Conservation (phyloP, 352 stramenopile genomes). For the Globisporangium canariense region DNA sequence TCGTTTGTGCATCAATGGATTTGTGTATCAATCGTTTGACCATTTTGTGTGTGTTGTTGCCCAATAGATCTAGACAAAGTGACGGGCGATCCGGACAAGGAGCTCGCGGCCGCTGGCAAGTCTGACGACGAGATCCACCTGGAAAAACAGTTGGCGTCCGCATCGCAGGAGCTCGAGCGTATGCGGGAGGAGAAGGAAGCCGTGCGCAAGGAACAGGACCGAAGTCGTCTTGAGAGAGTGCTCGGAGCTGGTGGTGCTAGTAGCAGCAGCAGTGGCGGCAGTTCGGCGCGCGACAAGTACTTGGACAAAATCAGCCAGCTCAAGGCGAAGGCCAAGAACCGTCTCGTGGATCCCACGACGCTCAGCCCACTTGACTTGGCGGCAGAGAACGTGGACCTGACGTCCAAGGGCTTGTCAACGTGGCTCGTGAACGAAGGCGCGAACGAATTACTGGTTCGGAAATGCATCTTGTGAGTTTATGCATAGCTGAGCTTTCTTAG, state of each 20-base stretch:
- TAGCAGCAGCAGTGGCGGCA: conserved; percentile 1
- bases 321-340: conserved; percentile 53
- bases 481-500: not conserved
- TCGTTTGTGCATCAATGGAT: not conserved
- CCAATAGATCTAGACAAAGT: conserved; percentile 51
- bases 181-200: conserved; percentile 27
- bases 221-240: not conserved
- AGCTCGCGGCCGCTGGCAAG: conserved; percentile 24
- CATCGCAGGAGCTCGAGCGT: conserved; percentile 26
- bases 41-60: not conserved
- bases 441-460: conserved; percentile 62
- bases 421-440: conserved; percentile 71
- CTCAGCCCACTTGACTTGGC: conserved; percentile 21
- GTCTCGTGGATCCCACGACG: conserved; percentile 9
- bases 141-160: conserved; percentile 54
- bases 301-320: conserved; percentile 68
- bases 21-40: not conserved
- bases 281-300: conserved; percentile 62
- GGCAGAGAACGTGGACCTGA: conserved; percentile 24
- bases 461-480: not conserved
- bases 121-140: conserved; percentile 51
- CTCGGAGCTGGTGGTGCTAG: not conserved
- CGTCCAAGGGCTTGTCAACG: conserved; percentile 57
- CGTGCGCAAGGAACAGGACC: conserved; percentile 14
- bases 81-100: conserved; percentile 27